Percentiles rank a stretch among this genome's conserved stretches.
These are phyloP conservation scores for Alternaria sp. DNA, from an alignment of 2,329 filamentous ascomycete genomes.

Conservation along the genomic window DNA sequence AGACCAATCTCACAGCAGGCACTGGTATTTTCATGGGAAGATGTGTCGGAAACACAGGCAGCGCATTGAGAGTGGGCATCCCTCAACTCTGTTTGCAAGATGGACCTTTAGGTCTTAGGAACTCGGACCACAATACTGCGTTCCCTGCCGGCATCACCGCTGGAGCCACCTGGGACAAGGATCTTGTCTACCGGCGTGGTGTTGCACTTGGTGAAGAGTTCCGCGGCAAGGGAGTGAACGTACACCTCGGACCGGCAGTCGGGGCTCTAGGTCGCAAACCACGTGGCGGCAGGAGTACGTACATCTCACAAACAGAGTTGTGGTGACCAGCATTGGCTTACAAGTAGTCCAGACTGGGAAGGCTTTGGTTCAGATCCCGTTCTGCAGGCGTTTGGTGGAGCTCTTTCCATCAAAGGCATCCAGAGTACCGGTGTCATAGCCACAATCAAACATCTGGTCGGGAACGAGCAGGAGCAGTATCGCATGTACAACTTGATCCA, in stretches of 20 bases:
- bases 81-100: constrained; percentile 71
- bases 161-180: constrained; percentile 78
- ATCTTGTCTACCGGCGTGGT: constrained; percentile 72
- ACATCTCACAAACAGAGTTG: background rate
- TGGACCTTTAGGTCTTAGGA: constrained; percentile 73
- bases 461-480: constrained; percentile 73
- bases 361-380: constrained; percentile 75
- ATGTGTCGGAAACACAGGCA: constrained; percentile 80
- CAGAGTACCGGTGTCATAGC: constrained; percentile 79
- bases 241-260: constrained; percentile 74
- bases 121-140: constrained; percentile 76
- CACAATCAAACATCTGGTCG: constrained; percentile 72
- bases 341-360: constrained; percentile 65
- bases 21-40: constrained; percentile 74
- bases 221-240: constrained; percentile 75
- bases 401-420: constrained; percentile 78
- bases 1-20: constrained; percentile 78
- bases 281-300: constrained; percentile 66
- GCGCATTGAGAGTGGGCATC: constrained; percentile 73
- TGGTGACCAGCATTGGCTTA: constrained; percentile 10
- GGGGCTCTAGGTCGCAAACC: constrained; percentile 72
- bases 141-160: constrained; percentile 82
- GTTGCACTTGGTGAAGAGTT: constrained; percentile 75
- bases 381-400: constrained; percentile 76
- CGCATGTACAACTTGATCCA: constrained; percentile 54